Conservation (phyloP, 2,329 filamentous ascomycete genomes). For the Leptographium flavum region DNA sequence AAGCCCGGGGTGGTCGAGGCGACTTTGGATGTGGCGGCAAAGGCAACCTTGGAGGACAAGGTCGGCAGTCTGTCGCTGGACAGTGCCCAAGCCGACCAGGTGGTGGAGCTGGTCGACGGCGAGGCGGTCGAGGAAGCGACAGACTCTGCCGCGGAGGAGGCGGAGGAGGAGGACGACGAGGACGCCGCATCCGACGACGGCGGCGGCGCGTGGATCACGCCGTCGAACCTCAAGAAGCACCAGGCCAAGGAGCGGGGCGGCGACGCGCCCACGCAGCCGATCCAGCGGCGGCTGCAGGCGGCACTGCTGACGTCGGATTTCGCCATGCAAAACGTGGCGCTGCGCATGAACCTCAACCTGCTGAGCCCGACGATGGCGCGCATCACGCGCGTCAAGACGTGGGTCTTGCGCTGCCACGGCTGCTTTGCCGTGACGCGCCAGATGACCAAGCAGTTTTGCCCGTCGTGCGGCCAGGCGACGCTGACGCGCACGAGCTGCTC, state of each 20-base stretch:
- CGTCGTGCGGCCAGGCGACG: conserved; percentile 75
- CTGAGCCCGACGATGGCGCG: conserved; percentile 64
- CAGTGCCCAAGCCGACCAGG: conserved; percentile 13
- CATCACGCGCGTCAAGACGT: conserved; percentile 75
- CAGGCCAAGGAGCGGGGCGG: conserved; percentile 49
- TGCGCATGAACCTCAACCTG: conserved; percentile 70
- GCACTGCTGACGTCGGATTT: conserved; percentile 93
- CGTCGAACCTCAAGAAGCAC: conserved; percentile 76
- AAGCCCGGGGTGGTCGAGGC: no score
- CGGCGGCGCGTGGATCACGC: conserved; percentile 82
- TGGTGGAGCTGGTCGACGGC: conserved; percentile 25
- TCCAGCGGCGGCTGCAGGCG: conserved; percentile 59
- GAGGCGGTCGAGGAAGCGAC: neutral
- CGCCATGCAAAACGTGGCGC: conserved; percentile 92
- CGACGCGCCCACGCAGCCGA: conserved; percentile 30
- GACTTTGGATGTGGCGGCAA: no score
- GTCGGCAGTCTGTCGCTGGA: conserved; percentile 13
- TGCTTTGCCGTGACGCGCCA: conserved; percentile 79
- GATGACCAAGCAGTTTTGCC: conserved; percentile 83
- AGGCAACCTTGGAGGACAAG: conserved; percentile 6
- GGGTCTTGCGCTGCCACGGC: conserved; percentile 83
- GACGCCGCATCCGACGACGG: conserved; percentile 31
- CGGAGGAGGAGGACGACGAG: conserved; percentile 26
- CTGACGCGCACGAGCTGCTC: conserved; percentile 76
- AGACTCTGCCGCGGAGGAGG: no score